phyloP scores from a whole-genome alignment of 139 green algal genomes.

The Chlamydomonas sp. region DNA sequence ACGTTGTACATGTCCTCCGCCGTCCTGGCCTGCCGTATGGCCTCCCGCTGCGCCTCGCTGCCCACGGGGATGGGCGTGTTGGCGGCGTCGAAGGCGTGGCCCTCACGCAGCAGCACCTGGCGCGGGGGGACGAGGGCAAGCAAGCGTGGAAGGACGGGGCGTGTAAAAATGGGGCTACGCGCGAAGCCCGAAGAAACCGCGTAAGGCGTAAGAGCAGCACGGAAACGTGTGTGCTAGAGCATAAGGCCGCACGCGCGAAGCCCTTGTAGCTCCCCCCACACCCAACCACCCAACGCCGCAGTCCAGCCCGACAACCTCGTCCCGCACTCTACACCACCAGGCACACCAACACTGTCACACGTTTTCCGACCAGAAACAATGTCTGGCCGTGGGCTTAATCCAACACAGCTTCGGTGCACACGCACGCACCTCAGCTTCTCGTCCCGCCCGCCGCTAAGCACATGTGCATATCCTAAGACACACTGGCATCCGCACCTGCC shows the following conservation, averaged over 20 bases:
- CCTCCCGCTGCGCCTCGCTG: conserved; percentile 50
- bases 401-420: not conserved
- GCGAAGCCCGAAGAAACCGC: no score
- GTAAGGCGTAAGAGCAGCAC: no score
- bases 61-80: conserved; percentile 69
- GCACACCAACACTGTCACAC: no score
- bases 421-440: not conserved
- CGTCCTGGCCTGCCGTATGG: conserved; percentile 60
- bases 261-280: no score
- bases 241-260: no score
- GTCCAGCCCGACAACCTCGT: no score
- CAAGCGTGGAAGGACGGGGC: no score
- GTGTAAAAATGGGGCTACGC: no score
- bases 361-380: no score
- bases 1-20: conserved; percentile 79
- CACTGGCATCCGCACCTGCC: conserved; percentile 44
- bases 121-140: not conserved
- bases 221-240: no score
- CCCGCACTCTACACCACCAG: no score
- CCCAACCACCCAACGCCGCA: no score
- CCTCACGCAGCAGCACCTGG: conserved; percentile 60
- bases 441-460: not conserved
- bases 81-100: conserved; percentile 68
- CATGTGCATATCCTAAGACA: not conserved
- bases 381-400: not conserved